These are phyloP conservation scores for Saturnispora galanensis DNA, from an alignment of 805 yeast species.

Conservation along the genomic window DNA sequence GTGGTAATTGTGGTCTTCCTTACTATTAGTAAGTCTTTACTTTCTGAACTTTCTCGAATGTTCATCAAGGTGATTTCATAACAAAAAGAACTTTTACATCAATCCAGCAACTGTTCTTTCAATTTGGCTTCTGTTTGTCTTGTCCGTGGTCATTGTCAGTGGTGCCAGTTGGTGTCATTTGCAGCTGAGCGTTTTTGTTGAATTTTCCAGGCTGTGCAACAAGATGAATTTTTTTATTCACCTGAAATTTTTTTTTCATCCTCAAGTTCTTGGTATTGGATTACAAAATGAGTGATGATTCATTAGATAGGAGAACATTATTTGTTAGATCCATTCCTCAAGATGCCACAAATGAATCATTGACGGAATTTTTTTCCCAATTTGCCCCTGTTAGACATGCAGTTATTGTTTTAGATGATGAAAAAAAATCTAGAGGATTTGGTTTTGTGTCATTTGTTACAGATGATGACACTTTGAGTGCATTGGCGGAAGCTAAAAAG, in stretches of 20 bases:
- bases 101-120: too few relatives aligned
- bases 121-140: too few relatives aligned
- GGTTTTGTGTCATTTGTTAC: constrained; percentile 87
- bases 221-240: constrained; percentile 6
- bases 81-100: too few relatives aligned
- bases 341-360: constrained; percentile 70
- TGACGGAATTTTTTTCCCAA: constrained; percentile 79
- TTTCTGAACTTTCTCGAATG: too few relatives aligned
- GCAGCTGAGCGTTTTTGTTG: too few relatives aligned
- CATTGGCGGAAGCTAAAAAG: constrained; percentile 58
- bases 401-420: constrained; percentile 71
- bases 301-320: constrained; percentile 49
- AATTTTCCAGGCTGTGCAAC: constrained; percentile 2
- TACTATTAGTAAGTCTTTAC: too few relatives aligned
- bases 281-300: constrained; percentile 15
- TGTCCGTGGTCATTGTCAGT: too few relatives aligned
- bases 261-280: not conserved
- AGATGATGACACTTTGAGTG: constrained; percentile 75
- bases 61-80: too few relatives aligned
- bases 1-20: too few relatives aligned
- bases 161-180: too few relatives aligned
- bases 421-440: constrained; percentile 79
- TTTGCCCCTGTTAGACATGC: constrained; percentile 95
- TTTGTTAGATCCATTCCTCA: constrained; percentile 82
- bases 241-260: not conserved